Evolutionary conservation across 768 basidiomycete species (phyloP).

Genomic region (Suillus decipiens): DNA sequence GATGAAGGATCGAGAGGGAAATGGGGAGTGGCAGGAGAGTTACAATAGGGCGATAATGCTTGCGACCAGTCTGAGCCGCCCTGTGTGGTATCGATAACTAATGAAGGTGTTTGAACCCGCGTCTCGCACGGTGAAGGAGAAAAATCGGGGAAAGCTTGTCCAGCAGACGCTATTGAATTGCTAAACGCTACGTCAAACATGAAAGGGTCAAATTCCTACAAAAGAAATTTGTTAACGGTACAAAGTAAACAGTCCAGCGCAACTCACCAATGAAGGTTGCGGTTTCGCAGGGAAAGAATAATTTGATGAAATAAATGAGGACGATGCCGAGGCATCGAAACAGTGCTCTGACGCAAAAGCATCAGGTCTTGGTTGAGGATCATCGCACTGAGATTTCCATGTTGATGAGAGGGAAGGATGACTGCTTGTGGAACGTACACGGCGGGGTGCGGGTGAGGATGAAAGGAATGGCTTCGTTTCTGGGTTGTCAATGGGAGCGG

Average conservation of each 20-base stretch:
- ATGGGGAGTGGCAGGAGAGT: constrained; percentile 46
- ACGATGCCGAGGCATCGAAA: constrained; percentile 33
- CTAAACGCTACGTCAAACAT: constrained; percentile 31
- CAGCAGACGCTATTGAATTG: constrained; percentile 27
- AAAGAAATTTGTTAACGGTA: constrained; percentile 9
- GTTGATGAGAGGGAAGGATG: constrained; percentile 18
- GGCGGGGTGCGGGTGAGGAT: constrained; percentile 16
- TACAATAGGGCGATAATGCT: constrained; percentile 44
- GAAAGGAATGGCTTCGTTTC: constrained; percentile 31
- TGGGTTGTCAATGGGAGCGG: constrained; percentile 50
- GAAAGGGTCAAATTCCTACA: constrained; percentile 33
- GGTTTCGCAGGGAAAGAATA: constrained; percentile 37
- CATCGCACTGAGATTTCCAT: constrained; percentile 9
- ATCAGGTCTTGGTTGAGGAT: constrained; percentile 8
- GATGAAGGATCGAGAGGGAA: constrained; percentile 31
- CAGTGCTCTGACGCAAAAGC: constrained; percentile 25
- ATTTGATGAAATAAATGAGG: constrained; percentile 35
- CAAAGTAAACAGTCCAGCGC: not conserved
- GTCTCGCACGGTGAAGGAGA: constrained; percentile 19
- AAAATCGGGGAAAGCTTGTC: constrained; percentile 22
- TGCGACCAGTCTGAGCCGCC: constrained; percentile 40
- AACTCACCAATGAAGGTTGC: constrained; percentile 53
- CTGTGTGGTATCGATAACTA: constrained; percentile 46
- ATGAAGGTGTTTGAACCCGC: constrained; percentile 31
- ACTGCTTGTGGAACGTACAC: constrained; percentile 26